These are phyloP conservation scores for Pseudogymnoascus pannorum DNA, from an alignment of 2,329 filamentous ascomycete species.

Conservation along the genomic window DNA sequence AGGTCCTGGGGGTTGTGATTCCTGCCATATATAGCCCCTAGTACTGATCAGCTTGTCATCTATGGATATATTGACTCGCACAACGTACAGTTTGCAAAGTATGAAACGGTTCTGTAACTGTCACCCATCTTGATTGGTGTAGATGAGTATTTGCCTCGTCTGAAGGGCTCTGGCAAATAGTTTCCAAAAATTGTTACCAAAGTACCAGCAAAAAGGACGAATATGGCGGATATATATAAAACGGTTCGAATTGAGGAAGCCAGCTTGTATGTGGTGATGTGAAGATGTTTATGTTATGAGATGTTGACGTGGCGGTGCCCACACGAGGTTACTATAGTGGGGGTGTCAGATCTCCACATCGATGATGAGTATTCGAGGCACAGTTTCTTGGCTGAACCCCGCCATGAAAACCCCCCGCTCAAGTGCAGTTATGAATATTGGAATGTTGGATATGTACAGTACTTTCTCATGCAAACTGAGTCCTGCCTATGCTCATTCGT, in stretches of 20 bases:
- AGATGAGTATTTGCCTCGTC: background rate
- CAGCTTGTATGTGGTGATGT: slow-evolving; percentile 18
- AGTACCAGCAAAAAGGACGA: slow-evolving; percentile 17
- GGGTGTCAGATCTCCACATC: slow-evolving; percentile 8
- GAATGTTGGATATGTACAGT: background rate
- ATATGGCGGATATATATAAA: slow-evolving; percentile 16
- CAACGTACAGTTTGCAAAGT: slow-evolving; percentile 61
- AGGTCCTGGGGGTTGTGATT: slow-evolving; percentile 82
- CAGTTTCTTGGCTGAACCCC: background rate
- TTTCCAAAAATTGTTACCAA: slow-evolving; percentile 15
- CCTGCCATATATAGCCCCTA: slow-evolving; percentile 74
- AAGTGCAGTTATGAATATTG: slow-evolving; percentile 1
- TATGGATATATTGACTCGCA: background rate
- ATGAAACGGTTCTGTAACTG: slow-evolving; percentile 58
- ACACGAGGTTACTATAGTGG: slow-evolving; percentile 2
- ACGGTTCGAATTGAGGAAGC: slow-evolving; percentile 15
- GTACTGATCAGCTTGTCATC: slow-evolving; percentile 14
- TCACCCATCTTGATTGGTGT: slow-evolving; percentile 22
- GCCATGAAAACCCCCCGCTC: background rate
- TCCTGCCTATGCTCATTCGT: background rate
- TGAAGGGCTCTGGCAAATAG: background rate
- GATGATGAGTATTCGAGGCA: slow-evolving; percentile 6
- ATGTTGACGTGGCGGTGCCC: slow-evolving; percentile 4
- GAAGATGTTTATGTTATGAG: slow-evolving; percentile 7
- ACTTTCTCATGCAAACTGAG: background rate